phyloP scores from a whole-genome alignment of 2,329 filamentous ascomycete species.

The Pyrenophora teres region DNA sequence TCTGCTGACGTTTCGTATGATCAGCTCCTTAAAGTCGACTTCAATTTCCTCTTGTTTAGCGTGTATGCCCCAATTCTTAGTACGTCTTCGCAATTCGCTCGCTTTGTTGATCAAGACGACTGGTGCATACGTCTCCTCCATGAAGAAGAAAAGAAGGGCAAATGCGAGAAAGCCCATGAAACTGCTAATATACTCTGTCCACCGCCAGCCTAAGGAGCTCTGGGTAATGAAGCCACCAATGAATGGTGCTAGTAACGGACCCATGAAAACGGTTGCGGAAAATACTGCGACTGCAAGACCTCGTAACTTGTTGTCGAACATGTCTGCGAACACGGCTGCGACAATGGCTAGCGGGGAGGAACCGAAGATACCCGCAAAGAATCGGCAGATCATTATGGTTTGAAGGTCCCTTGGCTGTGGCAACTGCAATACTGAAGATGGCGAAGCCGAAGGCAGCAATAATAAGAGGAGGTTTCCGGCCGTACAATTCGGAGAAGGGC shows the following conservation, averaged over 20 bases:
- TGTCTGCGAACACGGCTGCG: slow-evolving; percentile 62
- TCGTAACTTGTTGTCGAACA: slow-evolving; percentile 56
- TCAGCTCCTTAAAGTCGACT: slow-evolving; percentile 55
- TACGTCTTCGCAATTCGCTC: slow-evolving; percentile 58
- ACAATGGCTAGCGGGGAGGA: slow-evolving; percentile 59
- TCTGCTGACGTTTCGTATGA: slow-evolving; percentile 59
- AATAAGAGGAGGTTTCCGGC: slow-evolving; percentile 56
- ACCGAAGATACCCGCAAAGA: slow-evolving; percentile 60
- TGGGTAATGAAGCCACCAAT: slow-evolving; percentile 60
- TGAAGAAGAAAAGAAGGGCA: slow-evolving; percentile 56
- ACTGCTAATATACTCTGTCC: slow-evolving; percentile 59
- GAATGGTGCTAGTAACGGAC: slow-evolving; percentile 59
- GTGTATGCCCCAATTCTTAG: slow-evolving; percentile 65
- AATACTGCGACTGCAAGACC: slow-evolving; percentile 56
- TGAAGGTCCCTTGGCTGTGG: slow-evolving; percentile 59
- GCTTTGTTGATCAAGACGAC: slow-evolving; percentile 63
- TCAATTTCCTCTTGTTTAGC: slow-evolving; percentile 62
- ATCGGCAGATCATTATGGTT: slow-evolving; percentile 58
- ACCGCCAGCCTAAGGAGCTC: slow-evolving; percentile 58
- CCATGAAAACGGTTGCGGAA: slow-evolving; percentile 56
- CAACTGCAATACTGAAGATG: slow-evolving; percentile 57
- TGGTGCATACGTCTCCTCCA: slow-evolving; percentile 63
- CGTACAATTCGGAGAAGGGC: slow-evolving; percentile 58
- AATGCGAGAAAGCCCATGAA: slow-evolving; percentile 62
- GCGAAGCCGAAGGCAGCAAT: slow-evolving; percentile 57